Evolutionary conservation across 2,329 filamentous ascomycete genomes (phyloP).

Genomic region (Fonsecaea erecta): DNA sequence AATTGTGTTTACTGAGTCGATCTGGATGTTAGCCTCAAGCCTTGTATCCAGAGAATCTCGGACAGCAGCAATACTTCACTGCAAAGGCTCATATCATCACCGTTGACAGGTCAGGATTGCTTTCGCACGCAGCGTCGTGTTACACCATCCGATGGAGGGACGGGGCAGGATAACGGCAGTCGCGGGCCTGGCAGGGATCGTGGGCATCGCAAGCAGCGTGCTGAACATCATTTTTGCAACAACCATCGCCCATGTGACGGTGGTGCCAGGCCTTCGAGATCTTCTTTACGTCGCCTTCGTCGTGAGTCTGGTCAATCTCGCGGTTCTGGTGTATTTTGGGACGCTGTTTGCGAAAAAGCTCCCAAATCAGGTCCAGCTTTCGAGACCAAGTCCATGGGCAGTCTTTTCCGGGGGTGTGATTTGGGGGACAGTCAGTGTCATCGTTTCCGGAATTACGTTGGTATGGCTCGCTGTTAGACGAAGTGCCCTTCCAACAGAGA

Average conservation of each 20-base stretch:
- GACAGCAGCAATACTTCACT: background rate
- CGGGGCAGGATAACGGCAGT: conserved; percentile 32
- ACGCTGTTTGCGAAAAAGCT: conserved; percentile 27
- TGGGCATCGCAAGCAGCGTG: conserved; percentile 30
- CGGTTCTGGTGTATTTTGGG: conserved; percentile 27
- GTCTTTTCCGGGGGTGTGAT: conserved; percentile 21
- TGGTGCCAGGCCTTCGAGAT: conserved; percentile 25
- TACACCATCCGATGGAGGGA: conserved; percentile 28
- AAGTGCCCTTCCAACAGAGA: conserved; percentile 25
- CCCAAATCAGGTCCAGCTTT: conserved; percentile 19
- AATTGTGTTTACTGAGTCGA: conserved; percentile 6
- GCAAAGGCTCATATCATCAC: background rate
- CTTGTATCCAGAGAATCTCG: background rate
- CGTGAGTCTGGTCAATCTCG: conserved; percentile 29
- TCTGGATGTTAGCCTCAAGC: conserved; percentile 20
- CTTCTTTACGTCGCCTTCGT: conserved; percentile 34
- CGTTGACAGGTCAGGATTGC: conserved; percentile 5
- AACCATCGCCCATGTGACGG: conserved; percentile 13
- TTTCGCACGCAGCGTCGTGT: conserved; percentile 16
- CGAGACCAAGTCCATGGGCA: conserved; percentile 23
- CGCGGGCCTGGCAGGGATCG: conserved; percentile 28
- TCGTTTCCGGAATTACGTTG: conserved; percentile 30
- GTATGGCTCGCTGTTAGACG: conserved; percentile 32
- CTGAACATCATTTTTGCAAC: conserved; percentile 34
- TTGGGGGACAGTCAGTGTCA: conserved; percentile 20